phyloP scores from a whole-genome alignment of 306 rosid species.

The Leucaena leucocephala region DNA sequence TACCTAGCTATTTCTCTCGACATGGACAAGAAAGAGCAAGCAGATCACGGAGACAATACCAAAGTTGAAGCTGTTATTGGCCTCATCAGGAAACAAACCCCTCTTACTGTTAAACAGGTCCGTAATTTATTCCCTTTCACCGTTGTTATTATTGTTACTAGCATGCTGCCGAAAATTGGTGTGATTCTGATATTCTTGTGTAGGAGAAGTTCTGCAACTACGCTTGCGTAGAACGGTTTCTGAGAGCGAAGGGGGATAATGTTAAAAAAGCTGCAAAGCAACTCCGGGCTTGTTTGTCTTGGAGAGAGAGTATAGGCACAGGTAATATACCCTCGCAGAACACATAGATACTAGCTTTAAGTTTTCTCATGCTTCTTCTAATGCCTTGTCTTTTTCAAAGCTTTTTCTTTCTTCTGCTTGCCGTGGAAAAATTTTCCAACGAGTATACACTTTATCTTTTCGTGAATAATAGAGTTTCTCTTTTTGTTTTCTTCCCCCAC shows the following conservation, averaged over 20 bases:
- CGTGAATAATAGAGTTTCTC: slow-evolving; percentile 28
- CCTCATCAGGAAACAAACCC: slow-evolving; percentile 77
- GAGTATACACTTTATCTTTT: slow-evolving; percentile 25
- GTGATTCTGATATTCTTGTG: not conserved
- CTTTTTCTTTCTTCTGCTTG: not conserved
- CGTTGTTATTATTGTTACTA: not conserved
- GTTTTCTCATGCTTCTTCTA: slow-evolving; percentile 13
- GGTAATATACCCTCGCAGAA: slow-evolving; percentile 43
- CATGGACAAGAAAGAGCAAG: slow-evolving; percentile 83
- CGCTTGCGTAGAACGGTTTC: slow-evolving; percentile 80
- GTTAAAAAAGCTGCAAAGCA: slow-evolving; percentile 93
- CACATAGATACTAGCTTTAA: not conserved
- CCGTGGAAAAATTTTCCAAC: slow-evolving; percentile 22
- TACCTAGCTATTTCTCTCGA: slow-evolving; percentile 27
- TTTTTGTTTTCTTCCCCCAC: slow-evolving; percentile 47
- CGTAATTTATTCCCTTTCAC: not conserved
- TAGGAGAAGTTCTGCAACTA: slow-evolving; percentile 94
- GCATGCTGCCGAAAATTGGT: not conserved
- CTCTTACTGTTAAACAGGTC: slow-evolving; percentile 86
- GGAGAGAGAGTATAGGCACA: slow-evolving; percentile 84
- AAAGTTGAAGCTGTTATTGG: slow-evolving; percentile 77
- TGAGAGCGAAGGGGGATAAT: slow-evolving; percentile 78
- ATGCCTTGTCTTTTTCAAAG: not conserved
- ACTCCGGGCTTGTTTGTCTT: slow-evolving; percentile 87
- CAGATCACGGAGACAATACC: slow-evolving; percentile 40